These are phyloP conservation scores for Hemisphaericaspora xylofermentans DNA, from an alignment of 1,139 yeast species.

Conservation along the genomic window DNA sequence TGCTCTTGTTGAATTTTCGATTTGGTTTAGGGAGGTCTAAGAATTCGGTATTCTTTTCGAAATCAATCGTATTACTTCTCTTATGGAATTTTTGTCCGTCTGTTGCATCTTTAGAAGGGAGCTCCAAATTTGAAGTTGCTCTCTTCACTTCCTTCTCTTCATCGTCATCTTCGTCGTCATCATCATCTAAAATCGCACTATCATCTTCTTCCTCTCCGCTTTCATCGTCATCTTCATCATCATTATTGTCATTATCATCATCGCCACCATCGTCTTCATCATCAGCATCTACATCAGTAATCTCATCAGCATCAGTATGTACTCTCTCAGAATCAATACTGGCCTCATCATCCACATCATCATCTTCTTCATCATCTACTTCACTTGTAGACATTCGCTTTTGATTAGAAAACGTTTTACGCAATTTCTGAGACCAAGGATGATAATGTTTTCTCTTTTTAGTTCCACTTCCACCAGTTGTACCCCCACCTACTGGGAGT, in stretches of 20 bases:
- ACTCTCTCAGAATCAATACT: slow-evolving; percentile 20
- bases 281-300: slow-evolving; percentile 12
- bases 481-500: slow-evolving; percentile 13
- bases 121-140: slow-evolving; percentile 35
- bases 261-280: slow-evolving; percentile 16
- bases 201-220: slow-evolving; percentile 16
- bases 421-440: slow-evolving; percentile 15
- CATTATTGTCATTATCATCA: slow-evolving; percentile 14
- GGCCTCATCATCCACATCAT: slow-evolving; percentile 16
- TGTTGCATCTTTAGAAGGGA: slow-evolving; percentile 37
- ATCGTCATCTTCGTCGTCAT: slow-evolving; percentile 14
- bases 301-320: slow-evolving; percentile 13
- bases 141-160: slow-evolving; percentile 26
- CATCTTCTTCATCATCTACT: slow-evolving; percentile 13
- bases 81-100: slow-evolving; percentile 34
- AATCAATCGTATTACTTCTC: slow-evolving; percentile 51
- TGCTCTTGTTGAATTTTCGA: neutral
- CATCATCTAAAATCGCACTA: slow-evolving; percentile 9
- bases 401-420: slow-evolving; percentile 24
- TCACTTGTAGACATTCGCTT: slow-evolving; percentile 14
- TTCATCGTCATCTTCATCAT: slow-evolving; percentile 15
- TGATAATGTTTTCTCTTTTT: slow-evolving; percentile 10
- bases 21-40: slow-evolving; percentile 1
- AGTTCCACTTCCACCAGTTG: too few relatives aligned
- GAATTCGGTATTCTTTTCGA: slow-evolving; percentile 9